phyloP scores from a whole-genome alignment of 768 basidiomycete genomes.

The Clavaria fumosa region DNA sequence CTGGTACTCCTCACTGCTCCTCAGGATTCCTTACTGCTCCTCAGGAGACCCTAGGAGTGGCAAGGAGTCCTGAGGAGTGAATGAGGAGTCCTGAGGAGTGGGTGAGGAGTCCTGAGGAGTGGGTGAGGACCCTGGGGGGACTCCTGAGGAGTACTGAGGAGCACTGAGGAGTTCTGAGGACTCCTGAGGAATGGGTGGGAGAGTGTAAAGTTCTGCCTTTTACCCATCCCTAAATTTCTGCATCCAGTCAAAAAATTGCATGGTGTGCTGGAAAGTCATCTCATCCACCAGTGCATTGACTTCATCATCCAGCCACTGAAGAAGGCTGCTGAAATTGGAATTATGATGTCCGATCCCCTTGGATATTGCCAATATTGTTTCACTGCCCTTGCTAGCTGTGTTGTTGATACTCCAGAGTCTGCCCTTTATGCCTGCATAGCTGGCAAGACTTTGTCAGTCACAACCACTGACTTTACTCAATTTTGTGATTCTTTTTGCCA shows the following conservation, averaged over 20 bases:
- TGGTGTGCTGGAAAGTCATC: slow-evolving; percentile 8
- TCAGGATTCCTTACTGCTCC: too few relatives aligned
- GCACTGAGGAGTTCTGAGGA: too few relatives aligned
- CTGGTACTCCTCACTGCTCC: too few relatives aligned
- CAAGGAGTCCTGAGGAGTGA: too few relatives aligned
- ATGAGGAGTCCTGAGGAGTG: too few relatives aligned
- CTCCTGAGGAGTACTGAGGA: too few relatives aligned
- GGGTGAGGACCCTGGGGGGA: too few relatives aligned
- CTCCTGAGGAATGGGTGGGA: too few relatives aligned
- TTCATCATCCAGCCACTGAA: slow-evolving; percentile 10
- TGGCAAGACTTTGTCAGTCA: slow-evolving; percentile 11
- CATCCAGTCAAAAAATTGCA: slow-evolving; percentile 7
- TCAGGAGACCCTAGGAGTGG: too few relatives aligned
- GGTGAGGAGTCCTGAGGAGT: too few relatives aligned
- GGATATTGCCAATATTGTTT: slow-evolving; percentile 11
- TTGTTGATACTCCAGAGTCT: slow-evolving; percentile 13
- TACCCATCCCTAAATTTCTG: slow-evolving; percentile 14
- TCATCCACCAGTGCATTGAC: slow-evolving; percentile 12
- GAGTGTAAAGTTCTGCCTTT: too few relatives aligned
- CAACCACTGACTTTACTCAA: slow-evolving; percentile 9
- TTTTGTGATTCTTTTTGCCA: slow-evolving; percentile 12
- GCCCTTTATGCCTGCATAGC: slow-evolving; percentile 8
- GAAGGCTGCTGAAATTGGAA: slow-evolving; percentile 9
- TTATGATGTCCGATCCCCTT: slow-evolving; percentile 11
- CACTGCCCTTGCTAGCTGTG: slow-evolving; percentile 10